Conservation (phyloP, 768 basidiomycete genomes). For the Leccinum fibrillosum region DNA sequence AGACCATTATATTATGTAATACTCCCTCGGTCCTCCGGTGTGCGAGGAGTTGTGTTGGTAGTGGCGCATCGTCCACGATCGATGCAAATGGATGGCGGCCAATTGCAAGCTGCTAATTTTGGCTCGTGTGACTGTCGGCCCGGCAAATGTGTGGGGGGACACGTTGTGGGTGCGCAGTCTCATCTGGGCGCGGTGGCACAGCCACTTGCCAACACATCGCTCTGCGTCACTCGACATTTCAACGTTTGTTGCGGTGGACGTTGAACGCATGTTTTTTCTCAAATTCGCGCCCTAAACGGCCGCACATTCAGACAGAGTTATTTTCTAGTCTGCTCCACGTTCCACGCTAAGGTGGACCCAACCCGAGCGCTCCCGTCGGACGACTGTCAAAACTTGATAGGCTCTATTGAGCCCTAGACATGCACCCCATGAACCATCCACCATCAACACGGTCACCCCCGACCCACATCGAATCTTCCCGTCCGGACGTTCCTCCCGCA, state of each 20-base stretch:
- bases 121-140: neutral
- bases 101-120: too few species aligned
- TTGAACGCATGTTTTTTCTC: conserved; percentile 8
- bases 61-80: too few species aligned
- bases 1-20: neutral
- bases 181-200: conserved; percentile 1
- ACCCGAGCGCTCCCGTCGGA: neutral
- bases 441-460: conserved; percentile 11
- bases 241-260: neutral
- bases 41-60: too few species aligned
- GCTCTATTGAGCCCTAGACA: neutral
- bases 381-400: neutral
- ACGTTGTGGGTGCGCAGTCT: neutral
- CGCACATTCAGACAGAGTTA: neutral
- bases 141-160: neutral
- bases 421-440: conserved; percentile 15
- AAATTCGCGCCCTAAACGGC: neutral
- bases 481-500: neutral
- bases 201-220: conserved; percentile 1
- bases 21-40: neutral
- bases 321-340: neutral
- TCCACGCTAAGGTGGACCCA: neutral
- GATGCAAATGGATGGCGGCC: too few species aligned
- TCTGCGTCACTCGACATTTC: neutral
- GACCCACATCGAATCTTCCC: conserved; percentile 10